Evolutionary conservation across 2,329 filamentous ascomycete species (phyloP).

Genomic region (Apiospora kogelbergensis): DNA sequence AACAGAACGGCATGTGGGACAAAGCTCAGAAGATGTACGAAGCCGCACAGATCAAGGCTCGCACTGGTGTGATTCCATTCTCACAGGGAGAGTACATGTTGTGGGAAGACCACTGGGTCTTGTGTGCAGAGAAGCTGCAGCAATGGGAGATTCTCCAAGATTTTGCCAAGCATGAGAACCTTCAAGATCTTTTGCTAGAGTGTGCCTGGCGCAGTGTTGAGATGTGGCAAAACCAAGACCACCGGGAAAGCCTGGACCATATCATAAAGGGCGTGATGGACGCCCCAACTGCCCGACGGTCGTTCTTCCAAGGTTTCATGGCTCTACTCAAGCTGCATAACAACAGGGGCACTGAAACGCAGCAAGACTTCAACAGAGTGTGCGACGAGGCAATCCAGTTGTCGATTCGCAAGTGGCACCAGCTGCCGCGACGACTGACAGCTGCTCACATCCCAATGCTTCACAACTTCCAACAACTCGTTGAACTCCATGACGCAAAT

Average conservation of each 20-base stretch:
- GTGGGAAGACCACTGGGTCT: conserved; percentile 99
- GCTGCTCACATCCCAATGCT: conserved; percentile 93
- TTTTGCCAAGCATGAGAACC: conserved; percentile 98
- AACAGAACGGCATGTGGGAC: conserved; percentile 99
- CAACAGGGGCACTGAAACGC: conserved; percentile 67
- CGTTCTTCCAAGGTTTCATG: conserved; percentile 99
- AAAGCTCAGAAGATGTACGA: conserved; percentile 98
- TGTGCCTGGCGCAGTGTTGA: conserved; percentile 95
- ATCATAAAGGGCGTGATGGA: conserved; percentile 98
- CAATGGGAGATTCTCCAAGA: conserved; percentile 98
- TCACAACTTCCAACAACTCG: conserved; percentile 96
- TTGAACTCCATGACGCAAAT: conserved; percentile 95
- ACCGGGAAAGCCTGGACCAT: conserved; percentile 85
- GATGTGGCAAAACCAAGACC: conserved; percentile 85
- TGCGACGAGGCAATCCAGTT: conserved; percentile 97
- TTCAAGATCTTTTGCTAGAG: conserved; percentile 93
- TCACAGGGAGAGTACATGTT: conserved; percentile 97
- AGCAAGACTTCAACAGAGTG: conserved; percentile 80
- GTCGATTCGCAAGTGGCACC: conserved; percentile 98
- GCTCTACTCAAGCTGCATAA: conserved; percentile 90
- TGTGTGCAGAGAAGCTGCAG: conserved; percentile 96
- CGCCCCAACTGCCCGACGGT: conserved; percentile 86
- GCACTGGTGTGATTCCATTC: conserved; percentile 93
- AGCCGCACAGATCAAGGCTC: conserved; percentile 92
- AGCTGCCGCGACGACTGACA: conserved; percentile 89